phyloP scores from a whole-genome alignment of 2,329 filamentous ascomycete species.

The Neopestalotiopsis clavispora region DNA sequence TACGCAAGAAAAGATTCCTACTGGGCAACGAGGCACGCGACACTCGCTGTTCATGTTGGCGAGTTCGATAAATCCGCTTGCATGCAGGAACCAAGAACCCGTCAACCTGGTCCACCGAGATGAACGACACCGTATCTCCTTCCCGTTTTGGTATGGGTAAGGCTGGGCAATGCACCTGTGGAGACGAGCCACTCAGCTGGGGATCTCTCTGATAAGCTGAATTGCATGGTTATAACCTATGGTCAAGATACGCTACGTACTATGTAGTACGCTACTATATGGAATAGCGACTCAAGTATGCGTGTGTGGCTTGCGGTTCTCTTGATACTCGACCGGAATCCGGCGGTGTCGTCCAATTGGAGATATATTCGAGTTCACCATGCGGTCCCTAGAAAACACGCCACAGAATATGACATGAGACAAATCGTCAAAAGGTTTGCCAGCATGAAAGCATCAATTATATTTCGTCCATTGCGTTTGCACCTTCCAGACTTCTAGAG shows the following conservation, averaged over 20 bases:
- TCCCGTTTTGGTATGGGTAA: conserved; percentile 2
- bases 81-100: conserved; percentile 15
- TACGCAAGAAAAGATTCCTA: neutral
- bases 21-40: conserved; percentile 10
- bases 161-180: conserved; percentile 3
- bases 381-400: too few species aligned
- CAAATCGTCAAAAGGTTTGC: too few species aligned
- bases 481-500: too few species aligned
- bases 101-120: neutral
- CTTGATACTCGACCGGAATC: too few species aligned
- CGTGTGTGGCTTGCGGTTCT: too few species aligned
- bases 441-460: too few species aligned
- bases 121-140: conserved; percentile 12
- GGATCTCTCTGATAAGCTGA: neutral
- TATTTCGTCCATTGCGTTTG: too few species aligned
- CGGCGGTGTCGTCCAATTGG: too few species aligned
- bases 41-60: neutral
- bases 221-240: neutral
- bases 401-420: too few species aligned
- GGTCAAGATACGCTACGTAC: neutral
- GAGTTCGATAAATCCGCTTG: neutral
- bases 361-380: too few species aligned
- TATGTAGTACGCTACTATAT: too few species aligned
- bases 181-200: neutral
- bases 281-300: too few species aligned